phyloP scores from a whole-genome alignment of 2,329 filamentous ascomycete genomes.

The Apiospora aurea region DNA sequence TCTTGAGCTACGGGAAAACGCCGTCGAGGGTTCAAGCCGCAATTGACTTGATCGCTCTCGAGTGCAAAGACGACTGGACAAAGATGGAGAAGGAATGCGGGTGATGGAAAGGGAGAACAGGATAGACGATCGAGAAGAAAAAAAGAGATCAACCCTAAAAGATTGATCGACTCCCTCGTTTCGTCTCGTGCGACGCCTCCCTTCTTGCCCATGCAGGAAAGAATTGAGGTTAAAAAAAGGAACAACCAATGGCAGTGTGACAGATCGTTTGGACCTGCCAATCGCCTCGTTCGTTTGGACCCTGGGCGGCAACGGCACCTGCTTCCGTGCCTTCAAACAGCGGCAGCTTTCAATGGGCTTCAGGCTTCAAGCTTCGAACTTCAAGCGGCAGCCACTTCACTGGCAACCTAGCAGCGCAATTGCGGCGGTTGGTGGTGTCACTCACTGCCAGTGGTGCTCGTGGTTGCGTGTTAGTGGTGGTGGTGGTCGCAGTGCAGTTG shows the following conservation, averaged over 20 bases:
- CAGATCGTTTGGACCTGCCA: constrained; percentile 20
- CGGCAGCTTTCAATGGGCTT: constrained; percentile 4
- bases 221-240: not conserved
- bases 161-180: constrained; percentile 15
- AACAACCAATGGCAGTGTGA: constrained; percentile 13
- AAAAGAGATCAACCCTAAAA: constrained; percentile 22
- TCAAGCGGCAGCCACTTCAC: not conserved
- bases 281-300: not conserved
- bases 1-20: constrained; percentile 27
- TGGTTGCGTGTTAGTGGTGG: not conserved
- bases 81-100: constrained; percentile 17
- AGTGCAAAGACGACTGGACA: not conserved
- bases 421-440: not conserved
- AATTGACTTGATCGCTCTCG: constrained; percentile 12
- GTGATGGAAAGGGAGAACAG: not conserved
- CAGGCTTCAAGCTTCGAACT: not conserved
- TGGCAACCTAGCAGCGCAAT: not conserved
- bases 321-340: not conserved
- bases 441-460: too few relatives aligned
- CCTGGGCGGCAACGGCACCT: constrained; percentile 10
- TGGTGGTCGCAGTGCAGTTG: not conserved
- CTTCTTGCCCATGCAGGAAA: constrained; percentile 5
- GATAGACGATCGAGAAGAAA: not conserved
- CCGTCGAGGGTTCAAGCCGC: constrained; percentile 5
- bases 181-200: constrained; percentile 19